Percentiles rank a stretch among this genome's conserved stretches.
These are phyloP conservation scores for Xerocomellus intermedius DNA, from an alignment of 768 basidiomycete genomes.

Conservation along the genomic window DNA sequence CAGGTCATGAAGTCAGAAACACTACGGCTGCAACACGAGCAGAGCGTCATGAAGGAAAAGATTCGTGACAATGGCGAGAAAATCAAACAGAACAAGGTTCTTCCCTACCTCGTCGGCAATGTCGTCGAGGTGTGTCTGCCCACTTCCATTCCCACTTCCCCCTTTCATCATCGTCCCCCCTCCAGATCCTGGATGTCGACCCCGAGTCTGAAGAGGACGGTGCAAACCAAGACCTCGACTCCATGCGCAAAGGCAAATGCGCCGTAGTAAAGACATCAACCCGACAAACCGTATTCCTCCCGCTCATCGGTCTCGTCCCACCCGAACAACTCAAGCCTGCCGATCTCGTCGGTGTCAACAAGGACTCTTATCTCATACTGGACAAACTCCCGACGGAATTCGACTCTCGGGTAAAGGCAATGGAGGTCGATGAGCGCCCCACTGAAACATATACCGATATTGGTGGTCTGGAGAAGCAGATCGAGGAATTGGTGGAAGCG, in stretches of 20 bases:
- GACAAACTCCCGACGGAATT: slow-evolving; percentile 97
- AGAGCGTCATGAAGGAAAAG: slow-evolving; percentile 96
- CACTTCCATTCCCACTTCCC: background rate
- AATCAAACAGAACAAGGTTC: slow-evolving; percentile 98
- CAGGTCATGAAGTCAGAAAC: slow-evolving; percentile 98
- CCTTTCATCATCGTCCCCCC: slow-evolving; percentile 3
- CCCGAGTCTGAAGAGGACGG: slow-evolving; percentile 93
- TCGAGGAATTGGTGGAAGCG: slow-evolving; percentile 96
- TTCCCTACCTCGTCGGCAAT: slow-evolving; percentile 97
- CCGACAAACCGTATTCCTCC: slow-evolving; percentile 97
- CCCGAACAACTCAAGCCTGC: slow-evolving; percentile 85
- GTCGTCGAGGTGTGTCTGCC: slow-evolving; percentile 77
- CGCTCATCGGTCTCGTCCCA: slow-evolving; percentile 95
- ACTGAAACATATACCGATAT: slow-evolving; percentile 98
- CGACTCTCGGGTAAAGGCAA: slow-evolving; percentile 97
- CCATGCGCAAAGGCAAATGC: slow-evolving; percentile 96
- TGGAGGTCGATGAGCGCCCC: slow-evolving; percentile 99
- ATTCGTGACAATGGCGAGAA: slow-evolving; percentile 98
- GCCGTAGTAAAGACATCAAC: slow-evolving; percentile 99
- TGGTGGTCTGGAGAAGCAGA: slow-evolving; percentile 98
- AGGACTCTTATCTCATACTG: slow-evolving; percentile 96
- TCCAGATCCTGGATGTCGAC: slow-evolving; percentile 89
- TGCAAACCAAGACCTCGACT: slow-evolving; percentile 92
- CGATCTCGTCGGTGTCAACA: slow-evolving; percentile 98
- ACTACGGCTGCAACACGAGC: slow-evolving; percentile 87